A percentile compares a stretch with the other conserved stretches of the same genome.
Conservation (phyloP, 805 yeast genomes). For the Pichia thaimueangensis region DNA sequence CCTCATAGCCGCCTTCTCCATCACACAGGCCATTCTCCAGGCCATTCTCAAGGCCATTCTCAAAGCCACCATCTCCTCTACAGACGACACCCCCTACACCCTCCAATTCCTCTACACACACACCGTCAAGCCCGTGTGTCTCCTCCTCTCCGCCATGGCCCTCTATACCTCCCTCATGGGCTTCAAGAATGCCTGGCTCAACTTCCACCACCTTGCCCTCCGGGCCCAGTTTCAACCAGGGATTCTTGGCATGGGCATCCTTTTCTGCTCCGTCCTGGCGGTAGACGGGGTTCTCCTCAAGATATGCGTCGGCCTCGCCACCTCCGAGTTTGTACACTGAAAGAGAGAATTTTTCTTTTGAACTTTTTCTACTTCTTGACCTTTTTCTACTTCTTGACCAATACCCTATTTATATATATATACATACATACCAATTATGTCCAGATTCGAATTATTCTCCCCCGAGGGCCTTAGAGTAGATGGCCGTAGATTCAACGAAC, state of each 20-base stretch:
- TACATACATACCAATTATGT: constrained; percentile 15
- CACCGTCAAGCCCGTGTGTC: not conserved
- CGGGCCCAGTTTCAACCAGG: constrained; percentile 5
- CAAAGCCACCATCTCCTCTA: not conserved
- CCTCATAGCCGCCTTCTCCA: constrained; percentile 4
- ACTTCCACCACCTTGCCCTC: constrained; percentile 4
- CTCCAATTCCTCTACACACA: not conserved
- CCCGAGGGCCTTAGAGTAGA: constrained; percentile 93
- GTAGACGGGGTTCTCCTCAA: not conserved
- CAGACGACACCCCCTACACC: not conserved
- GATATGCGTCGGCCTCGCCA: constrained; percentile 2
- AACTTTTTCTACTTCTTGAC: not conserved
- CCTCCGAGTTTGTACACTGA: constrained; percentile 1
- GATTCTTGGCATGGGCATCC: constrained; percentile 2
- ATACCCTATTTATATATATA: too few species aligned
- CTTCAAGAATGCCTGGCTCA: constrained; percentile 3
- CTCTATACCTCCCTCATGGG: not conserved
- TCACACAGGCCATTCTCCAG: constrained; percentile 1
- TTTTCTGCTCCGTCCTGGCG: constrained; percentile 1
- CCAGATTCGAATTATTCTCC: constrained; percentile 72
- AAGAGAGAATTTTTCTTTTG: not conserved
- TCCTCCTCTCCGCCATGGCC: constrained; percentile 2
- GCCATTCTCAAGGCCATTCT: not conserved
- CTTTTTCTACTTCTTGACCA: not conserved
- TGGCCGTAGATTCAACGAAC: constrained; percentile 93